Evolutionary conservation across 495 filamentous ascomycete genomes (phyloP).

Genomic region (Bryoglossum gracile): DNA sequence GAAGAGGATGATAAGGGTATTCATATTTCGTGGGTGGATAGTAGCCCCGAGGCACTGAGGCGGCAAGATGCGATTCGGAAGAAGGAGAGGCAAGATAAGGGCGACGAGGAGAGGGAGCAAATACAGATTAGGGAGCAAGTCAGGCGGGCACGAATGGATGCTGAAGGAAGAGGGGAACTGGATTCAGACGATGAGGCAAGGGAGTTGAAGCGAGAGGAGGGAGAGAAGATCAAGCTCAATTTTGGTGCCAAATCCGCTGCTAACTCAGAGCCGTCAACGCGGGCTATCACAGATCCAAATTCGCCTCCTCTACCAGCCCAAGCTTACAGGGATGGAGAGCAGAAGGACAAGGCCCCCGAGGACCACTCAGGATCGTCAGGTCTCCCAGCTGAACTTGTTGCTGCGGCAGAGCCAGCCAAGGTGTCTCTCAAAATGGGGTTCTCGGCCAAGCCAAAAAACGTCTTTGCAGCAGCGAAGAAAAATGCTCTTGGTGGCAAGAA

Average conservation of each 20-base stretch:
- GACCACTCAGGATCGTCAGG: background rate
- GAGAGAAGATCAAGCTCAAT: conserved; percentile 76
- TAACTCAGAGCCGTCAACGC: conserved; percentile 3
- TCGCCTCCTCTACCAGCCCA: background rate
- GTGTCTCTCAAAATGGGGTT: conserved; percentile 52
- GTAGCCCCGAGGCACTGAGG: conserved; percentile 72
- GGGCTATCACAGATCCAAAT: background rate
- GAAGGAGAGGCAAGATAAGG: conserved; percentile 79
- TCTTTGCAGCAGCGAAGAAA: conserved; percentile 65
- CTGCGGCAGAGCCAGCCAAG: conserved; percentile 18
- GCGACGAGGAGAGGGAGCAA: conserved; percentile 85
- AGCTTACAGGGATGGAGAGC: background rate
- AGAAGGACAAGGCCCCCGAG: background rate
- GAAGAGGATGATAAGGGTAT: conserved; percentile 87
- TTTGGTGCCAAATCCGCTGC: conserved; percentile 47
- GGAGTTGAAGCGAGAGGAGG: conserved; percentile 60
- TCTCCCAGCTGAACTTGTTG: too few species aligned
- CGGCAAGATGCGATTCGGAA: conserved; percentile 71
- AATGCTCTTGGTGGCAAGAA: conserved; percentile 61
- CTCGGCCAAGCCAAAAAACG: conserved; percentile 64
- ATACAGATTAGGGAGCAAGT: conserved; percentile 73
- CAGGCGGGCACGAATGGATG: conserved; percentile 55
- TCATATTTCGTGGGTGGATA: conserved; percentile 85
- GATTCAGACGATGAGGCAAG: conserved; percentile 39
- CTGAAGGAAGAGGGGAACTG: conserved; percentile 37